Base-by-base conservation (phyloP, 1,139 yeast genomes). In the Candida pseudocylindracea region DNA sequence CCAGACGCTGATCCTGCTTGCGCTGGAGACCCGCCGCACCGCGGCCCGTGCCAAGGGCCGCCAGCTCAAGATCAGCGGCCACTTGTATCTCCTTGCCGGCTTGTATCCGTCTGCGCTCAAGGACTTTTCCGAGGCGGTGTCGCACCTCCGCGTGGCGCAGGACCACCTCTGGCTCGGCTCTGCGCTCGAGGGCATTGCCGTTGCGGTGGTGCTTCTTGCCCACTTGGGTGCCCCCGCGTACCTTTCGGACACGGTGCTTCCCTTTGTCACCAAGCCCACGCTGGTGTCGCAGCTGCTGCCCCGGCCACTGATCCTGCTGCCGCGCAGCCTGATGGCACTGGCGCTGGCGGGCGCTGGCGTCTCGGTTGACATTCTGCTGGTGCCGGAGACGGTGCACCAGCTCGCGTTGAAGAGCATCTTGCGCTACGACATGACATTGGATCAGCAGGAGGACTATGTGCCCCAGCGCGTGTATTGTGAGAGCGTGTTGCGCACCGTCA, bases 161-260 rank as follows among this genome's bases (percentile, higher is more conserved):
- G 98, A 88, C 48, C 66, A 67, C 43, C 54, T 88, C 13, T 88
- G 98, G 98, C 59, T 80, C 25, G 96, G 75, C 0, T 74, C 88
- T 30, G 72, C 94, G 0, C 48, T 85, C 13, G 95, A 83, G 43
- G 83, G 91, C 0, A 54, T 83, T 9, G 76, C 76, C 0, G 67
- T 79, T 1, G 65, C 80, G 39, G 50, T 76, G 30, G 51, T 76
- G 8, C 50, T 83, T 34, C 54, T 80, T 31, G 61, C 73, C 10
- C 71, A 62, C 41, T 49, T 74, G 12, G 71, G 69, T 26, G 57
- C 64, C 1, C 63, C 76, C 0, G 26, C 8, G 3, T 6, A 15
- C 6, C 20, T 15, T 6, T 15, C 20, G 6, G 20, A 15, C 20
- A 15, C 20, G 20, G 20, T 15, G 20, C 20, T 15, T 15, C 20